phyloP scores from a whole-genome alignment of 148 eudicot genomes.

The Rhododendron molle region DNA sequence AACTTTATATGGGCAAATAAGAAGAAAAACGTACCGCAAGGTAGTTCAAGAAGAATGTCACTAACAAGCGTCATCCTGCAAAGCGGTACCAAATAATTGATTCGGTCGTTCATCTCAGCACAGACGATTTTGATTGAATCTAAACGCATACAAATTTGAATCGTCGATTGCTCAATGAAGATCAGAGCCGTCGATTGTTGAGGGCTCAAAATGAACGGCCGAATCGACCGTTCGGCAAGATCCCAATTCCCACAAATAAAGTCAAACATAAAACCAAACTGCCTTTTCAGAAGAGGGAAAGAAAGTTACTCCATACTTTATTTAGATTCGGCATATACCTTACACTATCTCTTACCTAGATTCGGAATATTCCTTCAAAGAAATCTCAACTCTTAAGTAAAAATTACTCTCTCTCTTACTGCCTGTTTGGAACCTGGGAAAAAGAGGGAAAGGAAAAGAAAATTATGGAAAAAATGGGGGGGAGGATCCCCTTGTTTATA shows the following conservation, averaged over 20 bases:
- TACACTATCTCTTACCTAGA: no score
- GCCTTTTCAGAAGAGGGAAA: background rate
- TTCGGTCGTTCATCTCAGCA: accelerated
- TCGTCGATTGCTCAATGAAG: no score
- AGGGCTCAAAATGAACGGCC: no score
- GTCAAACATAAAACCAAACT: background rate
- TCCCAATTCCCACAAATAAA: no score
- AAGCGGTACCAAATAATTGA: no score
- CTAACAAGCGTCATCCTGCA: no score
- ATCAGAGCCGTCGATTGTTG: no score
- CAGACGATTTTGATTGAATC: no score
- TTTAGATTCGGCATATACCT: background rate
- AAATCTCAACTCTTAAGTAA: no score
- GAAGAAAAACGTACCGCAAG: background rate
- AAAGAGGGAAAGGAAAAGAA: background rate
- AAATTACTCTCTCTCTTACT: no score
- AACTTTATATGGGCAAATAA: background rate
- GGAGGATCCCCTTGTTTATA: background rate
- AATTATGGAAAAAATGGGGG: background rate
- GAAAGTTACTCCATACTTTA: background rate
- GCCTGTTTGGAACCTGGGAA: background rate
- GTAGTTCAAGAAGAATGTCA: background rate
- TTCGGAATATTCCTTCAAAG: background rate
- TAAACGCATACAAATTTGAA: no score
- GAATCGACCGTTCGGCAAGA: no score